Base-by-base conservation (phyloP, 192 early-diverging fungal species). In the Geosiphon pyriformis region DNA sequence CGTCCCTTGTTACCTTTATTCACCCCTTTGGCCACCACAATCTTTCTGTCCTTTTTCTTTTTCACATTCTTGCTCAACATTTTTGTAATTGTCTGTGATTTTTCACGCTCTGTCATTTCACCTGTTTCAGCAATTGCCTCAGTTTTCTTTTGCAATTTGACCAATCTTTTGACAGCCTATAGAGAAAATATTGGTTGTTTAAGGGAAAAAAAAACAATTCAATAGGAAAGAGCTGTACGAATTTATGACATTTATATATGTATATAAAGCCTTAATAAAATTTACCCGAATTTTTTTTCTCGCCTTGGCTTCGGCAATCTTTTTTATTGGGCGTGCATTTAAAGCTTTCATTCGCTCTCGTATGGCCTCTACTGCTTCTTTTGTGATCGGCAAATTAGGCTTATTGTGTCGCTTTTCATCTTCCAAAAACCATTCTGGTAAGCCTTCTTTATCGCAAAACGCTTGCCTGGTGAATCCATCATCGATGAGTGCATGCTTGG, bases 321-420 rank as follows among this genome's bases (percentile, higher is more conserved):
- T 99, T 77, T 99, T 99, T 77, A 99, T 99, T 22, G 97, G 95
- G 25, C 95, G 90, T 2, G 94, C 97, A 74, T 99, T 89, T 68
- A 99, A 80, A 22, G 91, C 94, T 77, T 84, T 85, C 59, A 93
- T 81, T 65, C 88, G 85, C 51, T 94, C 87, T 65, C 81, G 76
- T 65, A 99, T 85, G 55, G 91, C 83, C 31, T 88, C 76, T 11
- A 96, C 87, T 2, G 97, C 94, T 80, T 99, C 97, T 75, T 98
- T 98, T 26, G 95, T 93, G n/a, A 97, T 87, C 6, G 97, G 97
- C 51, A 94, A 73, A 67, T 87, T 78, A 25, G 89, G 89, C 67
- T 91, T 89, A 82, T 93, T 96, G 76, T 96, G 92, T 56, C 85
- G 76, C 57, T 80, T 74, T 76, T 99, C 97, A 51, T 99, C 97